Evolutionary conservation across 2,329 filamentous ascomycete genomes (phyloP).

Genomic region (Endothia cerciana): DNA sequence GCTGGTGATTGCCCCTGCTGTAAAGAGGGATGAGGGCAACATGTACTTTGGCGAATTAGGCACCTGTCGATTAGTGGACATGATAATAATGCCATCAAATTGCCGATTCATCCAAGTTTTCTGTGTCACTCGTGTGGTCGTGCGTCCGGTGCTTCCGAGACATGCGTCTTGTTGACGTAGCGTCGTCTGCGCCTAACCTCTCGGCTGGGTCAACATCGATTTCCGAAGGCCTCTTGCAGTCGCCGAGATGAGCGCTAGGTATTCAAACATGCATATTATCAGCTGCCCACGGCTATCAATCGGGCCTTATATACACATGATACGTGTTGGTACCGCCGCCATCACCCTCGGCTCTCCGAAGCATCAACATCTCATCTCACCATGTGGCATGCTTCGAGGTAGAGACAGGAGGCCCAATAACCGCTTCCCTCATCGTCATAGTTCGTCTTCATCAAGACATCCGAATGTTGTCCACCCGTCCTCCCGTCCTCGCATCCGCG

Average conservation of each 20-base stretch:
- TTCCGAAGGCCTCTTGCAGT: background rate
- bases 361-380: background rate
- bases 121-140: background rate
- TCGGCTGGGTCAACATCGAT: background rate
- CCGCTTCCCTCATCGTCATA: slow-evolving; percentile 6
- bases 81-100: slow-evolving; percentile 6
- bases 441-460: slow-evolving; percentile 24
- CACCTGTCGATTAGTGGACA: slow-evolving; percentile 12
- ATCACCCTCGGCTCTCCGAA: background rate
- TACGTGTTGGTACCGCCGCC: slow-evolving; percentile 1
- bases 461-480: slow-evolving; percentile 11
- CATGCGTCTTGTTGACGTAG: background rate
- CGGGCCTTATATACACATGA: slow-evolving; percentile 20
- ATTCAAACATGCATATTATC: slow-evolving; percentile 26
- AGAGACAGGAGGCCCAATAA: slow-evolving; percentile 1
- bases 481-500: background rate
- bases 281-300: slow-evolving; percentile 13
- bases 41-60: background rate
- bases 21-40: background rate
- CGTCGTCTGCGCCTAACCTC: background rate
- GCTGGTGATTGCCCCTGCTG: background rate
- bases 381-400: background rate
- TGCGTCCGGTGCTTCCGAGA: background rate
- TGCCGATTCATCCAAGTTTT: too few relatives aligned
- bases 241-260: slow-evolving; percentile 1